Percentiles rank a stretch among this genome's conserved stretches.
phyloP scores from a whole-genome alignment of 1,139 yeast species.

The Blastobotrys buckinghamii region DNA sequence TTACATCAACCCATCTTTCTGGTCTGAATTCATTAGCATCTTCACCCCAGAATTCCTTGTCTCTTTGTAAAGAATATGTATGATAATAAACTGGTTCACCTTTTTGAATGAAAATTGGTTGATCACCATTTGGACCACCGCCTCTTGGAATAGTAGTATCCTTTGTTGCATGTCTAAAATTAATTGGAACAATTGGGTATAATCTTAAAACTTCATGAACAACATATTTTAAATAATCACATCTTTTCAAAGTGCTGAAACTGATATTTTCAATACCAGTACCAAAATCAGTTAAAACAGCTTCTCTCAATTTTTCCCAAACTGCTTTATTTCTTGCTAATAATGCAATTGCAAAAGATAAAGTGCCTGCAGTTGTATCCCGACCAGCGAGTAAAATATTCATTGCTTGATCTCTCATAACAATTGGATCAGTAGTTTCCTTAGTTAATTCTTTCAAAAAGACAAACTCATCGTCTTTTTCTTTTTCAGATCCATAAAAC shows the following conservation, averaged over 20 bases:
- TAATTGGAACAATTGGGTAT: slow-evolving; percentile 53
- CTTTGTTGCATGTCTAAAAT: slow-evolving; percentile 43
- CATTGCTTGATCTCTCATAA: slow-evolving; percentile 46
- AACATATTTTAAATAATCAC: slow-evolving; percentile 46
- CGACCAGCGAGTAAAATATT: slow-evolving; percentile 49
- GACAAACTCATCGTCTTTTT: slow-evolving; percentile 7
- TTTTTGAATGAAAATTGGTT: slow-evolving; percentile 45
- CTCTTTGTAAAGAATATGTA: slow-evolving; percentile 44
- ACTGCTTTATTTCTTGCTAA: slow-evolving; percentile 43
- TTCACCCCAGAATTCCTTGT: slow-evolving; percentile 41
- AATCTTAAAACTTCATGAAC: slow-evolving; percentile 48
- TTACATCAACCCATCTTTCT: slow-evolving; percentile 42
- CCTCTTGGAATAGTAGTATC: slow-evolving; percentile 31
- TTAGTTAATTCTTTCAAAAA: slow-evolving; percentile 42
- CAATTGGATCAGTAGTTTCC: slow-evolving; percentile 44
- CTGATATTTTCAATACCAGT: slow-evolving; percentile 27
- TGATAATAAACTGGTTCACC: slow-evolving; percentile 44
- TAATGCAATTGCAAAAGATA: slow-evolving; percentile 43
- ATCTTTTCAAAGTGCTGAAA: slow-evolving; percentile 47
- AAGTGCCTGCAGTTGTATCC: slow-evolving; percentile 48
- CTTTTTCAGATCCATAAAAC: not conserved
- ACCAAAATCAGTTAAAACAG: slow-evolving; percentile 28
- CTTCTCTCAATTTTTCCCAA: slow-evolving; percentile 25
- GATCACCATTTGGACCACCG: slow-evolving; percentile 39
- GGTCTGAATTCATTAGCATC: slow-evolving; percentile 47